phyloP scores from a whole-genome alignment of 768 basidiomycete species.

The Mycena rebaudengoi region DNA sequence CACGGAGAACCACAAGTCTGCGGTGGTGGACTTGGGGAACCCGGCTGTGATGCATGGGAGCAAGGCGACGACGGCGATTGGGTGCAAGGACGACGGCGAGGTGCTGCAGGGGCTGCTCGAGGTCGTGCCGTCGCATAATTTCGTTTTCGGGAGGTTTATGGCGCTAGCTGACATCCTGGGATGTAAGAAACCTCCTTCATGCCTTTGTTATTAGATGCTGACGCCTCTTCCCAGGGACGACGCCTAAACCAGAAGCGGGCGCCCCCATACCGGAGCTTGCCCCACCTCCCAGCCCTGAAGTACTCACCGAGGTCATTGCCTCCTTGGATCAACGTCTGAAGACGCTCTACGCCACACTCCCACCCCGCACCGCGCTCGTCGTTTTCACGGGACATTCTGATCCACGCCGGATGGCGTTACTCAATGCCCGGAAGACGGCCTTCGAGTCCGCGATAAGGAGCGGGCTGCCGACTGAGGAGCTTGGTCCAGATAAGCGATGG shows the following conservation, averaged over 20 bases:
- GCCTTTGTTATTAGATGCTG: background rate
- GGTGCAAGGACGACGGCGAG: slow-evolving; percentile 82
- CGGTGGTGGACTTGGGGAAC: slow-evolving; percentile 88
- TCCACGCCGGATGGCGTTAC: slow-evolving; percentile 78
- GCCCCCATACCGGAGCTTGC: slow-evolving; percentile 33
- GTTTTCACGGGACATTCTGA: slow-evolving; percentile 92
- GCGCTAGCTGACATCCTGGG: slow-evolving; percentile 81
- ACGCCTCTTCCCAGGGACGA: slow-evolving; percentile 59
- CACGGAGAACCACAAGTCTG: slow-evolving; percentile 56
- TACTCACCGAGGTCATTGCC: slow-evolving; percentile 47
- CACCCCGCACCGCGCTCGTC: slow-evolving; percentile 81
- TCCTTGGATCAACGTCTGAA: slow-evolving; percentile 69
- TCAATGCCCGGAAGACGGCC: slow-evolving; percentile 73
- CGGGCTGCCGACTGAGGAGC: slow-evolving; percentile 64
- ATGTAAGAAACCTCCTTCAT: slow-evolving; percentile 60
- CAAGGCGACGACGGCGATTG: slow-evolving; percentile 80
- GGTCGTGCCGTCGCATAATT: slow-evolving; percentile 71
- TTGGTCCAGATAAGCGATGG: slow-evolving; percentile 72
- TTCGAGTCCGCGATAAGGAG: slow-evolving; percentile 74
- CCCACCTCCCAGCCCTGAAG: slow-evolving; percentile 44
- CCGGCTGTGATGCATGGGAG: slow-evolving; percentile 85
- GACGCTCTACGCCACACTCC: slow-evolving; percentile 72
- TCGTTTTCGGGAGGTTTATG: slow-evolving; percentile 86
- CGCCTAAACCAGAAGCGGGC: slow-evolving; percentile 58
- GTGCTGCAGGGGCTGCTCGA: slow-evolving; percentile 75